Evolutionary conservation across 2,329 filamentous ascomycete species (phyloP), one percentile per base, ranked within the genome.

Genomic region (Metarhizium rileyi): DNA sequence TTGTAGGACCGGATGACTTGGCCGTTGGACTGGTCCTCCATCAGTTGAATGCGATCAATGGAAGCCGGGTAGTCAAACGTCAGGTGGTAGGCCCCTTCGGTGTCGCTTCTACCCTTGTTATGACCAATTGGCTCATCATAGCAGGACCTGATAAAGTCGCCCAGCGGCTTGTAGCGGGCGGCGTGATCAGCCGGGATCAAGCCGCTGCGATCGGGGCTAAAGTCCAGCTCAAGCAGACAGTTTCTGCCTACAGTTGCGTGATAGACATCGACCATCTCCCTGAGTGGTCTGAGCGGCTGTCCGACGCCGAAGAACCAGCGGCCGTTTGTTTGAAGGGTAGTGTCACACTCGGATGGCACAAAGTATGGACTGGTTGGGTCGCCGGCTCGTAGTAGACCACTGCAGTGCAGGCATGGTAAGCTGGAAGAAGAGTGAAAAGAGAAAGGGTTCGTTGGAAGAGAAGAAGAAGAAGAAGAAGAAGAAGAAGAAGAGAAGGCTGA

Each of bases 11-110:
- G 54, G 26, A 61, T 56, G 2, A 61, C 56, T 38, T 61, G 57
- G 23, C 58, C 58, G 33, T 56, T 49, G 2, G 52, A 52, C 44
- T 61, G 58, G 45, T 59, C 58, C 41, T 61, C 58, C 58, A 61
- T 61, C n/a, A 61, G 44, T 4, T 56, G 52, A 9, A 61, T 52
- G 8, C 58, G 55, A 36, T 61, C 57, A 20, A 59, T 52, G 7
- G 53, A 46, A 2, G 52, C 53, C 5, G 54, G 50, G 22, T 54
- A 43, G 1, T 50, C 54, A 25, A 58, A 59, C 3, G 38, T 48
- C 22, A 54, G 28, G 16, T 38, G 41, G 7, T 42, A 48, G 20
- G 28, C 53, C 18, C 28, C 22, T 8, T 26, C 35, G 12, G 30
- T 20, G 10, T 14, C 27, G 35, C 27, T 27, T 44, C 16, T 36